Evolutionary conservation across 2,329 filamentous ascomycete genomes (phyloP), one percentile per base, ranked within the genome.

Genomic region (Fusarium equiseti): DNA sequence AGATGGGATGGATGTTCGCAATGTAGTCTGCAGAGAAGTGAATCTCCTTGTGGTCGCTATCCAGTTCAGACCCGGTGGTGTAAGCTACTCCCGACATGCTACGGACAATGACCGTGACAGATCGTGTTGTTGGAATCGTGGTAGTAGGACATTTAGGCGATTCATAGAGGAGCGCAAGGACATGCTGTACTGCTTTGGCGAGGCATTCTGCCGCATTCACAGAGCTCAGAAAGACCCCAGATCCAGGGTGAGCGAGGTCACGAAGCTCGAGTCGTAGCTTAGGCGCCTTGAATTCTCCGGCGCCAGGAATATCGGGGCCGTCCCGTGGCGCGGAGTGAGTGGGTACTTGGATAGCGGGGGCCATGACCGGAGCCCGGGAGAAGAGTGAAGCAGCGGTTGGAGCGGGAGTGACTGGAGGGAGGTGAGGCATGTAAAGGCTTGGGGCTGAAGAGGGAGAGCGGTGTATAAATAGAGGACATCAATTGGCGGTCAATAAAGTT

Each of bases 21-120:
- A 97, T 89, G 83, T 98, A 97, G 49, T 86, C 82, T 2, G 95
- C 88, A 18, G 90, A 94, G 80, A 98, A 86, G 81, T 98, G 94
- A 68, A 98, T 96, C 79, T 97, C 94, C 78, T 98, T 98, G 84
- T 97, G 94, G 77, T 96, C 92, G 66, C 85, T 73, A 80, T 97
- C 95, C 13, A 97, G 86, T 42, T 94, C 91, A 12, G 84, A 88
- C 68, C 93, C 92, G 0, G 89, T 94, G 3, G 95, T 98, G 83
- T 98, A 97, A 22, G 95, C 95, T 7, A 98, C 93, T 52, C 95
- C 95, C 50, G 83, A 84, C 88, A 97, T 94, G 71, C 89, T 85
- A 31, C 92, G 89, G 7, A 98, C 84, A 64, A 97, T 86, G 38
- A 98, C 82, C 0, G 95, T 98, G 20, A 98, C 89, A 54, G 93